A percentile compares a stretch with the other conserved stretches of the same genome.
These are phyloP conservation scores for Aspergillus piperis DNA, from an alignment of 2,329 filamentous ascomycete species.

Conservation along the genomic window DNA sequence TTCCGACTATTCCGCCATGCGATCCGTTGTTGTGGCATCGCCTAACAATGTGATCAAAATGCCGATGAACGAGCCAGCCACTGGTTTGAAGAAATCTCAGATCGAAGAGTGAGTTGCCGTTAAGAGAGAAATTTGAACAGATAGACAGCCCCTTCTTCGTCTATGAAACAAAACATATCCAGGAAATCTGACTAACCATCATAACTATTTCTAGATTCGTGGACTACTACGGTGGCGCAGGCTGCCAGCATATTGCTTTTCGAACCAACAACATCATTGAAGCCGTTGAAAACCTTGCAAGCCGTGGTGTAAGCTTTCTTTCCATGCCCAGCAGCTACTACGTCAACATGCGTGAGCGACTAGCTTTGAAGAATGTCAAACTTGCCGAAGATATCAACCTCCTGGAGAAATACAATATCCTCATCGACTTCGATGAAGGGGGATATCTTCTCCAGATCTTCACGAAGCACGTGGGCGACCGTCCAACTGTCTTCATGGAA, in stretches of 20 bases:
- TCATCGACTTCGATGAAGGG: constrained; percentile 89
- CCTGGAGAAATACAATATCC: constrained; percentile 72
- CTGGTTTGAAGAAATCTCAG: constrained; percentile 52
- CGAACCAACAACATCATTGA: constrained; percentile 74
- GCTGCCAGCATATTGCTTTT: constrained; percentile 88
- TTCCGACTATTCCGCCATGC: constrained; percentile 84
- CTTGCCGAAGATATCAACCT: constrained; percentile 76
- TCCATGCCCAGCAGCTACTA: constrained; percentile 80
- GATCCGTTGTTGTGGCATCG: constrained; percentile 81
- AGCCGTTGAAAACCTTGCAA: constrained; percentile 70
- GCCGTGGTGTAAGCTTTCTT: constrained; percentile 85
- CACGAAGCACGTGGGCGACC: constrained; percentile 81
- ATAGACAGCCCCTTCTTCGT: too few species aligned
- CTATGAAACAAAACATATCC: too few species aligned
- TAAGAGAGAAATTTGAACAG: too few species aligned
- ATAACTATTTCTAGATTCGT: constrained; percentile 56
- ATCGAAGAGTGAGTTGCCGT: too few species aligned
- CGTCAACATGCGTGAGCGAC: constrained; percentile 66
- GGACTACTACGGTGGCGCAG: constrained; percentile 80
- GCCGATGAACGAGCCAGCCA: constrained; percentile 92
- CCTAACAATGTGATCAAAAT: constrained; percentile 85
- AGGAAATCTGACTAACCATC: too few species aligned
- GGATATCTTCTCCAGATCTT: constrained; percentile 77
- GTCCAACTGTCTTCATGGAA: constrained; percentile 89
- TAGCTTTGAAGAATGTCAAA: constrained; percentile 58